Conservation (phyloP, 73 alveolate species). For the Diophrys appendiculata region DNA sequence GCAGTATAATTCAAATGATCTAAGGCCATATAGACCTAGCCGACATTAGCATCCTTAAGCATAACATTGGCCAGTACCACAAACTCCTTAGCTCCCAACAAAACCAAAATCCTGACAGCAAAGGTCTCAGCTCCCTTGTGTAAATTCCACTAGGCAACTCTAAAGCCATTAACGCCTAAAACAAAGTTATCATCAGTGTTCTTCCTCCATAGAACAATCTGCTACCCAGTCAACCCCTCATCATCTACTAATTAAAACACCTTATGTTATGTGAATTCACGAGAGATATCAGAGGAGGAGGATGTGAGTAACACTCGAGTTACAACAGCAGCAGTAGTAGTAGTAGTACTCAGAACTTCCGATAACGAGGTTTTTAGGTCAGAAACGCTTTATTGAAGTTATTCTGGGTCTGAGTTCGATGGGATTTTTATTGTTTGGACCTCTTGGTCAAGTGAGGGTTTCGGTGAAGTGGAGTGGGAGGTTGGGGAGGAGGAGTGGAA, state of each 20-base stretch:
- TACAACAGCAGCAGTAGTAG: too few species aligned
- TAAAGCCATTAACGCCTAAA: not conserved
- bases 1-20: constrained; percentile 14
- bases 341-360: too few species aligned
- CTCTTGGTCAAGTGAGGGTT: too few species aligned
- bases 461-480: too few species aligned
- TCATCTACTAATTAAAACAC: not conserved
- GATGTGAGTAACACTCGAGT: too few species aligned
- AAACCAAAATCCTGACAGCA: not conserved
- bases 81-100: not conserved
- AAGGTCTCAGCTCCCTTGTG: not conserved
- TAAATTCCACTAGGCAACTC: not conserved
- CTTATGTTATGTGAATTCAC: not conserved
- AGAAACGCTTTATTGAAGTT: too few species aligned
- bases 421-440: too few species aligned
- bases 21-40: constrained; percentile 9
- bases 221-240: too few species aligned
- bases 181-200: not conserved
- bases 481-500: too few species aligned
- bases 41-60: not conserved
- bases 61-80: not conserved
- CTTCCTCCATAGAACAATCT: too few species aligned
- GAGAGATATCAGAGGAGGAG: not conserved
- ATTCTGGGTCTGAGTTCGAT: too few species aligned
- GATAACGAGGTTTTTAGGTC: too few species aligned